Conservation (phyloP, 2,329 filamentous ascomycete genomes). For the Cladosporium austrohemisphaericum region DNA sequence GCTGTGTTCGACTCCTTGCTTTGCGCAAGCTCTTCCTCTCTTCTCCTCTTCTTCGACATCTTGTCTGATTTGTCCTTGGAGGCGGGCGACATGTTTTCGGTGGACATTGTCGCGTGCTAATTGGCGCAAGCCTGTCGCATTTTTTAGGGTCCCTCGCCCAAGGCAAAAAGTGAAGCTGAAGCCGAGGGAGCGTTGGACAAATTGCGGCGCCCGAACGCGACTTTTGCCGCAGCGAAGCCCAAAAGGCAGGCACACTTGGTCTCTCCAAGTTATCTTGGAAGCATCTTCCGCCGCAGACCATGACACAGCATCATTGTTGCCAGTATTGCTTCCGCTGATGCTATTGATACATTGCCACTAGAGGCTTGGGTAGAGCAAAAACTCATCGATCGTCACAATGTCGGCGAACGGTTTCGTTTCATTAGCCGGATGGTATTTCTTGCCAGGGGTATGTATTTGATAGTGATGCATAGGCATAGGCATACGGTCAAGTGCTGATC, state of each 20-base stretch:
- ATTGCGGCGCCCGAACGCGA: conserved; percentile 15
- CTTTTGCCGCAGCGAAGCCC: conserved; percentile 13
- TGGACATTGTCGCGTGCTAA: conserved; percentile 9
- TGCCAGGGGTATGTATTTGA: conserved; percentile 61
- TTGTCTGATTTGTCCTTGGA: conserved; percentile 15
- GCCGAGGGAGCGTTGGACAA: conserved; percentile 9
- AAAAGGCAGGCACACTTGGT: no score
- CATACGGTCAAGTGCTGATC: no score
- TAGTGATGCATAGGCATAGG: no score
- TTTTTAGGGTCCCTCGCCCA: no score
- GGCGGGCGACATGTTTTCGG: conserved; percentile 6
- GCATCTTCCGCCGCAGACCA: no score
- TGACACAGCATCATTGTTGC: no score
- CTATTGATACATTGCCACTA: no score
- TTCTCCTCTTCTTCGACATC: conserved; percentile 27
- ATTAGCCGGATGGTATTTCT: conserved; percentile 58
- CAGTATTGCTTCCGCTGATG: no score
- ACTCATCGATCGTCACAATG: conserved; percentile 21
- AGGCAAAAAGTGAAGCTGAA: conserved; percentile 13
- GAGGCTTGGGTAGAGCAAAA: no score
- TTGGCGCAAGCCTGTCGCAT: conserved; percentile 15
- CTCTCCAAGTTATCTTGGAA: no score
- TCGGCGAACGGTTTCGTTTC: conserved; percentile 49
- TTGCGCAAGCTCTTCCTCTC: conserved; percentile 9
- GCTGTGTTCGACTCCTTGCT: background rate